Evolutionary conservation across 345 rosid species (phyloP).

Genomic region (Syzygium aromaticum): DNA sequence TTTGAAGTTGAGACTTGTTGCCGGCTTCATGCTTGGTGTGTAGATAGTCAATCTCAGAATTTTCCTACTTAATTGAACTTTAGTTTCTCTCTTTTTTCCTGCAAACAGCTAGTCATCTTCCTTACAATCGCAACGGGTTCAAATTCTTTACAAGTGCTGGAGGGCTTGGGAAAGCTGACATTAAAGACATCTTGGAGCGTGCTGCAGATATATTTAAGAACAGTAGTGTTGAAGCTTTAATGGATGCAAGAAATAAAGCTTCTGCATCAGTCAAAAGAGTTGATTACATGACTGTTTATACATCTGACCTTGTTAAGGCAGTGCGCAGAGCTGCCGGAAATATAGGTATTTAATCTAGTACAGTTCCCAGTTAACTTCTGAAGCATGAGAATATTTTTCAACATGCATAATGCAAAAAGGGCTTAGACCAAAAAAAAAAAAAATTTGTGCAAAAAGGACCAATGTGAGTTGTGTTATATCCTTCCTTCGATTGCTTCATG

Average conservation of each 20-base stretch:
- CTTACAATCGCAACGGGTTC: slow-evolving; percentile 95
- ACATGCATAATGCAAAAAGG: not conserved
- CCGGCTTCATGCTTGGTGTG: not conserved
- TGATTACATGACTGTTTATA: slow-evolving; percentile 82
- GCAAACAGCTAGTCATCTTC: slow-evolving; percentile 92
- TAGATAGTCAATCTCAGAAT: not conserved
- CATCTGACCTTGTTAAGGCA: slow-evolving; percentile 80
- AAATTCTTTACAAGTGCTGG: slow-evolving; percentile 91
- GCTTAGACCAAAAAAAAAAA: too few species aligned
- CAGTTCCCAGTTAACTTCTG: not conserved
- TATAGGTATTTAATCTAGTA: slow-evolving; percentile 44
- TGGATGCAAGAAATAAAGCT: slow-evolving; percentile 21
- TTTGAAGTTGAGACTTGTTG: not conserved
- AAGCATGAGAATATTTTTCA: not conserved
- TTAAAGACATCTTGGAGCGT: slow-evolving; percentile 74
- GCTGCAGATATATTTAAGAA: slow-evolving; percentile 72
- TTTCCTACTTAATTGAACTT: not conserved
- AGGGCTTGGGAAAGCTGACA: slow-evolving; percentile 90
- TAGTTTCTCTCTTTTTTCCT: slow-evolving; percentile 9
- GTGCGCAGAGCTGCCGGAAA: slow-evolving; percentile 83
- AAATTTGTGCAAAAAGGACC: not conserved
- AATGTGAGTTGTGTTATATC: not conserved
- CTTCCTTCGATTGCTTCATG: not conserved
- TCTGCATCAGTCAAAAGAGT: slow-evolving; percentile 44
- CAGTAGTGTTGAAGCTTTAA: slow-evolving; percentile 25